Evolutionary conservation across 2,329 filamentous ascomycete genomes (phyloP).

Genomic region (Beauveria sp.): DNA sequence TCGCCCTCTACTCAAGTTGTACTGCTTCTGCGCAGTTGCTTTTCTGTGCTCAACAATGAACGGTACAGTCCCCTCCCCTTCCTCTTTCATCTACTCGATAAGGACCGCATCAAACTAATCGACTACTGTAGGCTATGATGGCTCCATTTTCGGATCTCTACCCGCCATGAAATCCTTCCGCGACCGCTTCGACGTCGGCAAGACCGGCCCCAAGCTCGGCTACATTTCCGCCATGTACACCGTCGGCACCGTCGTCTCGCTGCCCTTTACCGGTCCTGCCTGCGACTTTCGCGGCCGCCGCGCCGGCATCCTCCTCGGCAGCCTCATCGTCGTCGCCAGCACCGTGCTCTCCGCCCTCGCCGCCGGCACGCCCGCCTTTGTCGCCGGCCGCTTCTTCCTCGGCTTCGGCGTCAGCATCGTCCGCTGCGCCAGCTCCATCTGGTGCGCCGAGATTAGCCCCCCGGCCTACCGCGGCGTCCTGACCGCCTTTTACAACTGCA

Average conservation of each 20-base stretch:
- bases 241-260: constrained; percentile 5
- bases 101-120: not conserved
- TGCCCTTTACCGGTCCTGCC: constrained; percentile 24
- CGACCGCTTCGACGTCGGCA: constrained; percentile 1
- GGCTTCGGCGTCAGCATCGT: constrained; percentile 42
- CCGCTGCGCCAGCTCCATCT: constrained; percentile 25
- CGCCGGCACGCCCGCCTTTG: constrained; percentile 32
- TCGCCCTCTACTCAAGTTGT: constrained; percentile 12
- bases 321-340: constrained; percentile 20
- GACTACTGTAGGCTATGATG: constrained; percentile 28
- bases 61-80: not conserved
- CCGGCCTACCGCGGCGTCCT: constrained; percentile 34
- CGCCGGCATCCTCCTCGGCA: constrained; percentile 5
- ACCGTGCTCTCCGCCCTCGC: constrained; percentile 38
- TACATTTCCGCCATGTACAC: constrained; percentile 10
- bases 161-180: constrained; percentile 22
- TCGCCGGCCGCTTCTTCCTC: constrained; percentile 52
- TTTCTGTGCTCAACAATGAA: constrained; percentile 16
- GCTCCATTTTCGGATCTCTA: constrained; percentile 42
- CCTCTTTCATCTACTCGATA: not conserved
- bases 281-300: constrained; percentile 7
- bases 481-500: constrained; percentile 28
- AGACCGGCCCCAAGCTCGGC: constrained; percentile 5
- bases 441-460: constrained; percentile 35
- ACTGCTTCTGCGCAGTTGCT: constrained; percentile 11